Base-by-base conservation (phyloP, 371 early-diverging fungal genomes). In the Saksenaea oblongispora region DNA sequence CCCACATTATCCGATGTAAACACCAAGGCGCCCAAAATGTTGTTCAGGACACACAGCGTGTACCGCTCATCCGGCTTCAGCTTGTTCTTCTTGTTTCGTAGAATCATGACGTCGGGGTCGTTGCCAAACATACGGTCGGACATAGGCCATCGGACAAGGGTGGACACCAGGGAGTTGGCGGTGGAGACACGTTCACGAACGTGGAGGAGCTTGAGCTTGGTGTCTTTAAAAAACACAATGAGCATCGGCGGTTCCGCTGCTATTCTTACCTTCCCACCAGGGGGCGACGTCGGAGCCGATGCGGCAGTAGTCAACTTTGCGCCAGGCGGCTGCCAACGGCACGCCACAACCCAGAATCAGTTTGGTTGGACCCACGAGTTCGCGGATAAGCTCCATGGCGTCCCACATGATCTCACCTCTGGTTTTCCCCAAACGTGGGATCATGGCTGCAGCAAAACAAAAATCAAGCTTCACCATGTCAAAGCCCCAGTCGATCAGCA, bases 381-480 rank as follows among this genome's bases (percentile, higher is more conserved):
- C 77, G 15, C 85, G 85, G 8, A 83, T 66, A 42, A 85, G 65
- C 7, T 78, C 80, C 82, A 84, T 79, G 1, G 85, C 82, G 56
- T 87, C 87, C 76, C 79, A 84, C 87, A 85, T 84, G 55, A 84
- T 80, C 61, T 87, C 82, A 31, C 84, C 85, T 10, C 85, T 77
- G 2, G 84, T 76, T 55, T 83, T 83, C 59, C 84, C 83, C 27
- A 71, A 63, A 5, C 84, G 73, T 13, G 87, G 80, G 4, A 82
- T 76, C 72, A 79, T 85, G 34, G 85, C 87, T 0, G 85, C 84
- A 5, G 85, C 87, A 73, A 87, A 87, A 17, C 81, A 70, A 58
- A 87, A 87, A 54, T 85, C 87, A 1, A 87, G 74, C 37, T 87
- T 84, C 22, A 87, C 68, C 79, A 87, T 82, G 54, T 79, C 80